These are phyloP conservation scores for Dimocarpus longan DNA, from an alignment of 345 rosid genomes.

Conservation along the genomic window DNA sequence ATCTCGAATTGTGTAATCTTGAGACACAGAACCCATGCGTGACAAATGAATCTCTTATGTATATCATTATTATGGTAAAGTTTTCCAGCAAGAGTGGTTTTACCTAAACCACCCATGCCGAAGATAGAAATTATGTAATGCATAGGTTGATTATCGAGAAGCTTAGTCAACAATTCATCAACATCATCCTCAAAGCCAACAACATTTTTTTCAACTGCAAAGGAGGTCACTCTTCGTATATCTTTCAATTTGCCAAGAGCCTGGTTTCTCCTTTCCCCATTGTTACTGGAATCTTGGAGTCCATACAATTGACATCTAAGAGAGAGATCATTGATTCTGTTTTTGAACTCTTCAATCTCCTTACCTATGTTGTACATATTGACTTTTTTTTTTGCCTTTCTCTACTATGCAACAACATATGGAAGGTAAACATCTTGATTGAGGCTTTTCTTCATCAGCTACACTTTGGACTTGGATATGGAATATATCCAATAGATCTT, in stretches of 20 bases:
- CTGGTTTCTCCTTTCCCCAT: too few relatives aligned
- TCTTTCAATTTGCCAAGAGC: conserved; percentile 16
- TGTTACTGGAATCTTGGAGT: conserved; percentile 14
- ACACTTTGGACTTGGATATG: conserved; percentile 33
- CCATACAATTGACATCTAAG: conserved; percentile 13
- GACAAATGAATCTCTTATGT: conserved; percentile 10
- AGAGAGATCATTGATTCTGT: conserved; percentile 20
- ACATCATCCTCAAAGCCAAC: too few relatives aligned
- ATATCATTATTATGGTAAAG: conserved; percentile 21
- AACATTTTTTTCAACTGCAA: too few relatives aligned
- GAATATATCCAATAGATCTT: too few relatives aligned
- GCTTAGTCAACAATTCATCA: conserved; percentile 24
- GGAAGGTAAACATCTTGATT: background rate
- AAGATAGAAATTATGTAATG: conserved; percentile 31
- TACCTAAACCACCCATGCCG: conserved; percentile 34
- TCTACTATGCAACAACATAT: background rate
- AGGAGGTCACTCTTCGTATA: conserved; percentile 27
- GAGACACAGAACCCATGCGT: conserved; percentile 36
- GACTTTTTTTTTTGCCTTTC: background rate
- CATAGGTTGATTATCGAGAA: background rate
- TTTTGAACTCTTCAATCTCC: conserved; percentile 6
- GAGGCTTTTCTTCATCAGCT: conserved; percentile 20
- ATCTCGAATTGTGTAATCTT: conserved; percentile 15
- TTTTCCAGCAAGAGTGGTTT: conserved; percentile 31
- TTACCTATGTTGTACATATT: conserved; percentile 16